Conservation (phyloP, 768 basidiomycete genomes). For the Termitomyces sp. region DNA sequence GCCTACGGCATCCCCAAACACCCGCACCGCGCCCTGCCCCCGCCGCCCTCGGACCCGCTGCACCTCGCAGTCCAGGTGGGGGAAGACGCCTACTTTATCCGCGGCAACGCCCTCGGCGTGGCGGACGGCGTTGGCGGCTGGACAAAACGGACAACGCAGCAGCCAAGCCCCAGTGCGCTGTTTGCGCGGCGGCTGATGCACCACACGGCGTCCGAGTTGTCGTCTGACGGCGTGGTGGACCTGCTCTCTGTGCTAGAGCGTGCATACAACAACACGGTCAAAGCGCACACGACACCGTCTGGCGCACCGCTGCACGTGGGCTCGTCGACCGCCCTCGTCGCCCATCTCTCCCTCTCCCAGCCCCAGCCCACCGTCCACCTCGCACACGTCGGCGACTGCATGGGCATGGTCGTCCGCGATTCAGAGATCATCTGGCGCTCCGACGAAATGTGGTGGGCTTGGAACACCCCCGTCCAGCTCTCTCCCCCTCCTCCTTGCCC, state of each 20-base stretch:
- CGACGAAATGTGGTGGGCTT: slow-evolving; percentile 90
- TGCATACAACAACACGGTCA: slow-evolving; percentile 64
- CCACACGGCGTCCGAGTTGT: slow-evolving; percentile 60
- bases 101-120: slow-evolving; percentile 85
- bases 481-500: slow-evolving; percentile 14
- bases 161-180: slow-evolving; percentile 41
- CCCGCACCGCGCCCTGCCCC: slow-evolving; percentile 18
- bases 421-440: slow-evolving; percentile 80
- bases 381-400: slow-evolving; percentile 85
- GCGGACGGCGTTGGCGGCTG: slow-evolving; percentile 96
- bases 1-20: slow-evolving; percentile 85
- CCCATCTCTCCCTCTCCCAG: slow-evolving; percentile 47
- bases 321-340: slow-evolving; percentile 67
- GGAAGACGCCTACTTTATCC: slow-evolving; percentile 87
- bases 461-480: slow-evolving; percentile 46
- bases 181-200: slow-evolving; percentile 86
- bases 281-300: slow-evolving; percentile 46
- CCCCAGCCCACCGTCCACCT: slow-evolving; percentile 69
- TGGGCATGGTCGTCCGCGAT: slow-evolving; percentile 80
- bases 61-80: slow-evolving; percentile 75
- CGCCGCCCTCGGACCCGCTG: slow-evolving; percentile 25
- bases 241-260: slow-evolving; percentile 65
- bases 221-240: slow-evolving; percentile 52
- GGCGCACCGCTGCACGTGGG: slow-evolving; percentile 47
- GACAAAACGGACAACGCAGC: slow-evolving; percentile 22